Evolutionary conservation across 345 rosid species (phyloP).

Genomic region (Populus pruinosa): DNA sequence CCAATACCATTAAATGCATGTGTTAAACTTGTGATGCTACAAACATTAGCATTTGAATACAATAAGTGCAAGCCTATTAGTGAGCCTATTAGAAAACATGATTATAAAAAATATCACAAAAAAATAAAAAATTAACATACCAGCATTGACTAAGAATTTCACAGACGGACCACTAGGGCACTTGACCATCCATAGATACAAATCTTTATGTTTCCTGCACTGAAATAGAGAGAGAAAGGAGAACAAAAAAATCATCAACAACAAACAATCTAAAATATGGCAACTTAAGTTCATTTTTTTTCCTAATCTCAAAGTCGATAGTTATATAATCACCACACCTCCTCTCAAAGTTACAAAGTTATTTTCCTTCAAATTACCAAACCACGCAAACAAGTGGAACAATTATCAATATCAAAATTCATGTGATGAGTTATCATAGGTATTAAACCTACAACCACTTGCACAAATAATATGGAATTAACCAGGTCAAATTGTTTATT

Average conservation of each 20-base stretch:
- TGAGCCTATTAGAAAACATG: not conserved
- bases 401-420: not conserved
- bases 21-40: not conserved
- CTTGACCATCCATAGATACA: constrained; percentile 89
- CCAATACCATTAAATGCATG: not conserved
- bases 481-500: not conserved
- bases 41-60: not conserved
- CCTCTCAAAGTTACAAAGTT: not conserved
- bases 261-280: not conserved
- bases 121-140: constrained; percentile 42
- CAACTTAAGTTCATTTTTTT: not conserved
- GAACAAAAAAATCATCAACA: not conserved
- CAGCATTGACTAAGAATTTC: constrained; percentile 92
- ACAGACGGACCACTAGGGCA: constrained; percentile 69
- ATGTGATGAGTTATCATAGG: not conserved
- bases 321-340: not conserved
- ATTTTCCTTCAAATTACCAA: not conserved
- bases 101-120: not conserved
- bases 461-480: not conserved
- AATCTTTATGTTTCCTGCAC: constrained; percentile 96
- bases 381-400: not conserved
- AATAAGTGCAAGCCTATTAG: not conserved
- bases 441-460: not conserved
- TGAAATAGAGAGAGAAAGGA: constrained; percentile 22
- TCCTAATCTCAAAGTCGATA: not conserved